Base-by-base conservation (phyloP, 495 filamentous ascomycete genomes). In the Daldinia concentrica region DNA sequence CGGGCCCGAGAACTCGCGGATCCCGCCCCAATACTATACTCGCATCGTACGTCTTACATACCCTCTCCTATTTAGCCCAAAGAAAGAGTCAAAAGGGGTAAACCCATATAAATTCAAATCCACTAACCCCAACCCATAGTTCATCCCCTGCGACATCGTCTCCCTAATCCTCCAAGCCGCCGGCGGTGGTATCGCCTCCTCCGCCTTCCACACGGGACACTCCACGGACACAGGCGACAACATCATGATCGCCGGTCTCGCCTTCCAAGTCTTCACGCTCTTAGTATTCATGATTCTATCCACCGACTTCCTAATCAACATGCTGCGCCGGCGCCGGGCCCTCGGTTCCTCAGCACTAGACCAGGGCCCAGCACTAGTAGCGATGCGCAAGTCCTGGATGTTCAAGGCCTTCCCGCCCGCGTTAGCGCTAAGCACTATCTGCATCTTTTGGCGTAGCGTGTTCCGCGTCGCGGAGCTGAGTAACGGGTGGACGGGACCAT, bases 401-500 rank as follows among this genome's bases (percentile, higher is more conserved):
- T 88, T 83, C 70, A 67, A 73, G 43, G 72, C 64, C 4, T 80
- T 83, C 74, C 68, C 83, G 15, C 54, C 17, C 24, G 83, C 82
- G 52, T 79, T 88, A 43, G 72, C 78, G 0, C 29, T 86, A 4
- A 82, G 89, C 15, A 87, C 87, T 5, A 29, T 90, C 36, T 81
- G 81, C 68, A 89, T 93, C 72, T 85, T 90, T 74, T 83, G 86
- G 59, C 86, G 90, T 1, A 88, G 83, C 37, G 78, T 88, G 30
- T 93, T 85, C 77, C 85, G 90, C 56, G 86, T 90, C 22, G 87
- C 86, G 8, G 90, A 93, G 82, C 80, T 92, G 56, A 81, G 80
- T 50, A 76, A 78, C n/a, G 90, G 90, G n/a, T 92, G 88, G 78
- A 61, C 77, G 11, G 86, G 90, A 24, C 60, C 72, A 0, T 75